phyloP scores from a whole-genome alignment of 2,329 filamentous ascomycete species.

The Pochonia chlamydosporia region DNA sequence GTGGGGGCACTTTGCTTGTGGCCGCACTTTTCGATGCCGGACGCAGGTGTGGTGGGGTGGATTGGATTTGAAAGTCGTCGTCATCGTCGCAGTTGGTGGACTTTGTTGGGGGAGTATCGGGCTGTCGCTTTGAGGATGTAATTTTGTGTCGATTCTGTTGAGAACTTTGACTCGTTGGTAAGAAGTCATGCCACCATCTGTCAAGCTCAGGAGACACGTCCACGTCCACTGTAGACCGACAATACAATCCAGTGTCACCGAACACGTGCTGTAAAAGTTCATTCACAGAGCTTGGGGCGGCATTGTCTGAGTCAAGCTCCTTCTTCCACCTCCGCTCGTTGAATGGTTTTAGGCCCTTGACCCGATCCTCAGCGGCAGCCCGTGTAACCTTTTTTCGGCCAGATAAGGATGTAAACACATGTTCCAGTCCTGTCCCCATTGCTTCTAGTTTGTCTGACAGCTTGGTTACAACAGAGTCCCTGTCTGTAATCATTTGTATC shows the following conservation, averaged over 20 bases:
- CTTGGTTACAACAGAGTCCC: constrained; percentile 45
- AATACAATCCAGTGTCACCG: constrained; percentile 25
- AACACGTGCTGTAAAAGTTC: constrained; percentile 38
- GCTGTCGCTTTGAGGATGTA: not conserved
- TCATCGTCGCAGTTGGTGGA: constrained; percentile 28
- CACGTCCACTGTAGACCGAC: constrained; percentile 21
- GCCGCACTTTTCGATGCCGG: constrained; percentile 18
- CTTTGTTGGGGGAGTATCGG: constrained; percentile 1
- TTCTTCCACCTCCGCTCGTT: constrained; percentile 32
- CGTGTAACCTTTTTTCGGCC: constrained; percentile 42
- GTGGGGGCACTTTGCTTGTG: constrained; percentile 8
- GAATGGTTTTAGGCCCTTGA: constrained; percentile 48
- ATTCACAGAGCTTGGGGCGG: constrained; percentile 24
- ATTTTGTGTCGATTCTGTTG: constrained; percentile 12
- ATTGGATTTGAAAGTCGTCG: constrained; percentile 47
- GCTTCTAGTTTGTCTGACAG: constrained; percentile 49
- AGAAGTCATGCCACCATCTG: constrained; percentile 44
- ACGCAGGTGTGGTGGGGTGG: constrained; percentile 35
- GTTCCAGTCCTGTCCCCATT: constrained; percentile 44
- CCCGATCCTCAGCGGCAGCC: constrained; percentile 37
- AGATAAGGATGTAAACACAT: constrained; percentile 46
- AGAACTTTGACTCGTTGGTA: constrained; percentile 20
- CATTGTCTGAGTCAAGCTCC: constrained; percentile 16
- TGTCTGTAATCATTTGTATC: constrained; percentile 36
- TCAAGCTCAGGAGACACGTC: constrained; percentile 31